Percentiles rank a stretch among this genome's conserved stretches.
These are phyloP conservation scores for Starmerella floris DNA, from an alignment of 805 yeast genomes.

Conservation along the genomic window DNA sequence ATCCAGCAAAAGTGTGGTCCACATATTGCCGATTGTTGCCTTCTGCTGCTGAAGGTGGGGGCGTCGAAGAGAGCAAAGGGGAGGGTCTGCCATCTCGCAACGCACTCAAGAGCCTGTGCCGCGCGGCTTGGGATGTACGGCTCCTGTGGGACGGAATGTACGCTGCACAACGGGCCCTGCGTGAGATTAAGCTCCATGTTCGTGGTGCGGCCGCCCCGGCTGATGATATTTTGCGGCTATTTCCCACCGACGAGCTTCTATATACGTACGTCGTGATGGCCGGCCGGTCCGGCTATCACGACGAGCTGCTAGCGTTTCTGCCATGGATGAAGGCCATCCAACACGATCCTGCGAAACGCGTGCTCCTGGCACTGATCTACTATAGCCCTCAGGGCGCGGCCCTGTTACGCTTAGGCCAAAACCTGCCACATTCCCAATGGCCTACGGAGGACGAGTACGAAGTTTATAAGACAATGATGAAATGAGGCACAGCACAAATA, in stretches of 20 bases:
- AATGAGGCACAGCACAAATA: neutral
- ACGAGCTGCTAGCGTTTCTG: conserved; percentile 39
- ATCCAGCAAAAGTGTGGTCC: conserved; percentile 23
- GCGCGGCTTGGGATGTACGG: conserved; percentile 31
- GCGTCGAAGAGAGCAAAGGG: conserved; percentile 15
- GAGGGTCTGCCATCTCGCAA: conserved; percentile 22
- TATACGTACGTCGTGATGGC: conserved; percentile 40
- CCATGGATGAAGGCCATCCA: conserved; percentile 42
- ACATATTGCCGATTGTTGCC: conserved; percentile 22
- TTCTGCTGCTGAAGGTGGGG: neutral
- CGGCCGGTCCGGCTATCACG: conserved; percentile 34
- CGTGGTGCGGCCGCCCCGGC: conserved; percentile 28
- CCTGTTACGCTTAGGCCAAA: conserved; percentile 20
- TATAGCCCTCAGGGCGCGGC: conserved; percentile 24
- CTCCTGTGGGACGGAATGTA: conserved; percentile 38
- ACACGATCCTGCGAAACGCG: conserved; percentile 32
- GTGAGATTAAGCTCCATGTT: conserved; percentile 38
- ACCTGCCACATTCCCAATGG: conserved; percentile 19
- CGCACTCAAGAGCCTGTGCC: conserved; percentile 35
- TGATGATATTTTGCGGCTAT: conserved; percentile 26
- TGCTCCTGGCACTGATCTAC: conserved; percentile 32
- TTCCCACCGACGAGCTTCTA: conserved; percentile 40
- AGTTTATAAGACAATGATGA: conserved; percentile 8
- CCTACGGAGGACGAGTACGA: conserved; percentile 24
- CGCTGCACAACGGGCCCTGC: conserved; percentile 49